Evolutionary conservation across 768 basidiomycete species (phyloP).

Genomic region (Russula abietina): DNA sequence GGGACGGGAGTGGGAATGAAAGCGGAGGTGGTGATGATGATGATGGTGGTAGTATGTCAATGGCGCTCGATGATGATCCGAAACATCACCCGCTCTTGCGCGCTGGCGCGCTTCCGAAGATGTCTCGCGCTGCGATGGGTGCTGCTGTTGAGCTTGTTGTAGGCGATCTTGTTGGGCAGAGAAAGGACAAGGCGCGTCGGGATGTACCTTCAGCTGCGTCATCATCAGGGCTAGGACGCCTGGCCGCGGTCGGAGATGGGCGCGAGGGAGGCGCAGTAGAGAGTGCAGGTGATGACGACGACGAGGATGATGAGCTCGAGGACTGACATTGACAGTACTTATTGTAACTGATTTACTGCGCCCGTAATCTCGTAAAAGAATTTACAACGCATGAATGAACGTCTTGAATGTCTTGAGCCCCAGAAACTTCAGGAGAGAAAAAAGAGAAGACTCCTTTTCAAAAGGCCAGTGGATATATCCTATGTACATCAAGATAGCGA

Average conservation of each 20-base stretch:
- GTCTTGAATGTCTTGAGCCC: background rate
- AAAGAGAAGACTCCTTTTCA: background rate
- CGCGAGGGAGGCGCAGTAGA: too few relatives aligned
- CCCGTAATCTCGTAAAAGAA: background rate
- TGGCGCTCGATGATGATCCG: slow-evolving; percentile 40
- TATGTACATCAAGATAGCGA: background rate
- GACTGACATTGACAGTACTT: slow-evolving; percentile 6
- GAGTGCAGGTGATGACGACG: slow-evolving; percentile 9
- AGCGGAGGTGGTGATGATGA: slow-evolving; percentile 30
- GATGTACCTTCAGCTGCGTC: background rate
- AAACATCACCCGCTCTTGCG: slow-evolving; percentile 39
- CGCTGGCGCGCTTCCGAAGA: slow-evolving; percentile 19
- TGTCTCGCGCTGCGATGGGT: slow-evolving; percentile 23
- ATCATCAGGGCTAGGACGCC: too few relatives aligned
- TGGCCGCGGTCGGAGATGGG: too few relatives aligned
- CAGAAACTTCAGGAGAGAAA: too few relatives aligned
- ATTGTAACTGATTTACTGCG: background rate
- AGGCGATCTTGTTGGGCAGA: slow-evolving; percentile 16
- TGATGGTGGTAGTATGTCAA: slow-evolving; percentile 35
- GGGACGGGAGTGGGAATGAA: slow-evolving; percentile 24
- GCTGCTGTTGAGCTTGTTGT: slow-evolving; percentile 20
- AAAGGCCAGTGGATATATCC: background rate
- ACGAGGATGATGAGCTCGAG: slow-evolving; percentile 24
- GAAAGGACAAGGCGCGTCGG: too few relatives aligned
- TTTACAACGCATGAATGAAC: too few relatives aligned